Conservation (phyloP, 306 rosid genomes). For the Gillenia trifoliata region DNA sequence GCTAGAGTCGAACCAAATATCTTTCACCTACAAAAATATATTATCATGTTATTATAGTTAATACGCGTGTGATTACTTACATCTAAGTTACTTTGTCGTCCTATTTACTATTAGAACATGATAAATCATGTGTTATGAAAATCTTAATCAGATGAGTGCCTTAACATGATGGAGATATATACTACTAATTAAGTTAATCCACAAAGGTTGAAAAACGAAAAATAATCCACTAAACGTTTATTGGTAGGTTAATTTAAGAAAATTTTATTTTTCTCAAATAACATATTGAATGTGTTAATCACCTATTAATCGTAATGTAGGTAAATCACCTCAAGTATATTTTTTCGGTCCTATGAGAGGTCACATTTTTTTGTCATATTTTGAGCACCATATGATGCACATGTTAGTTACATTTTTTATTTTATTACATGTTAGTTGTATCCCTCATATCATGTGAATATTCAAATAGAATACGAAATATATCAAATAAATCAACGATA, state of each 20-base stretch:
- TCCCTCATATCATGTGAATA: too few relatives aligned
- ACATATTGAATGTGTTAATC: neutral
- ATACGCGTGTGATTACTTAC: neutral
- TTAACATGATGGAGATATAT: neutral
- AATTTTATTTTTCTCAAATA: neutral
- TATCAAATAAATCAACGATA: too few relatives aligned
- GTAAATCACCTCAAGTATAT: too few relatives aligned
- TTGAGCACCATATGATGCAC: neutral
- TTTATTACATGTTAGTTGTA: too few relatives aligned
- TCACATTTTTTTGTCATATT: neutral
- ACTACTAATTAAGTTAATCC: neutral
- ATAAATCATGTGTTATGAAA: neutral
- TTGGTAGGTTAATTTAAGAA: neutral
- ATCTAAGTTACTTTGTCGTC: neutral
- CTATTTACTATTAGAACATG: neutral
- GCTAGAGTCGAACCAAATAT: neutral
- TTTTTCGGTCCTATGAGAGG: too few relatives aligned
- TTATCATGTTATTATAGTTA: neutral
- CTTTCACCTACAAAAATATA: neutral
- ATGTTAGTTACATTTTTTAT: too few relatives aligned
- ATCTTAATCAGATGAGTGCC: neutral
- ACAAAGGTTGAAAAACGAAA: neutral
- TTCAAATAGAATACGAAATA: too few relatives aligned
- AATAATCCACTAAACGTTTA: too few relatives aligned
- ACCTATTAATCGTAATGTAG: neutral